These are phyloP conservation scores for Digitaria exilis DNA, from an alignment of 202 grass and related monocot genomes.

Conservation along the genomic window DNA sequence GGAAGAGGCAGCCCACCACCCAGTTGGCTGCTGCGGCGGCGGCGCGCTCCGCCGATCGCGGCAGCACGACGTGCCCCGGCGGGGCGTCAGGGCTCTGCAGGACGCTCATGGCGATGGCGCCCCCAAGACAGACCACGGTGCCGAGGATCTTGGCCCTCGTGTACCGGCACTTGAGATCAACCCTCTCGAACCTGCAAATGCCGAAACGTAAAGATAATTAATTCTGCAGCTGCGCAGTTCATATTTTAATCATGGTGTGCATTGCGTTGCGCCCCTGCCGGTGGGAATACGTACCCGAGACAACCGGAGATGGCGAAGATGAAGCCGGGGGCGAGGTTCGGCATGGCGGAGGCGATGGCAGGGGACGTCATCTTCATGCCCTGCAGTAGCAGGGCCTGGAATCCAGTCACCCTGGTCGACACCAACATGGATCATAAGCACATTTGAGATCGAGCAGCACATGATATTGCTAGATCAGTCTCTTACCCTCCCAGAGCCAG, in stretches of 20 bases:
- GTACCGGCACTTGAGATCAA: constrained; percentile 67
- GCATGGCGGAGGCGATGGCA: constrained; percentile 66
- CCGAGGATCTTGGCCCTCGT: constrained; percentile 71
- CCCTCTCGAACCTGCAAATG: constrained; percentile 65
- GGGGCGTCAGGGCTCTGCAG: constrained; percentile 58
- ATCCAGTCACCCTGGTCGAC: constrained; percentile 52
- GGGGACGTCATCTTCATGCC: constrained; percentile 80
- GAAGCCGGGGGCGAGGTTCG: constrained; percentile 69
- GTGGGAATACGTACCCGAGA: constrained; percentile 41
- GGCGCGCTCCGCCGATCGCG: neutral
- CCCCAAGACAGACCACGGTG: constrained; percentile 63
- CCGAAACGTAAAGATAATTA: neutral
- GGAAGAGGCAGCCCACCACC: constrained; percentile 56
- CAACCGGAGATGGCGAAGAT: constrained; percentile 66
- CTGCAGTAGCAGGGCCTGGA: constrained; percentile 70
- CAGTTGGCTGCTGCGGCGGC: constrained; percentile 33
- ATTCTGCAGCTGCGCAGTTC: too few relatives aligned
- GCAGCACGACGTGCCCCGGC: neutral
- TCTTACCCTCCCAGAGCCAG: constrained; percentile 67
- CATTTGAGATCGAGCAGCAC: neutral
- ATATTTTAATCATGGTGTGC: neutral
- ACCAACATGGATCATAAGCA: neutral
- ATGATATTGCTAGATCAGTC: neutral
- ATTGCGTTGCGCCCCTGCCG: neutral
- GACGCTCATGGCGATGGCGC: constrained; percentile 64